Evolutionary conservation across 148 eudicot genomes (phyloP).

Genomic region (Agrostemma githago): DNA sequence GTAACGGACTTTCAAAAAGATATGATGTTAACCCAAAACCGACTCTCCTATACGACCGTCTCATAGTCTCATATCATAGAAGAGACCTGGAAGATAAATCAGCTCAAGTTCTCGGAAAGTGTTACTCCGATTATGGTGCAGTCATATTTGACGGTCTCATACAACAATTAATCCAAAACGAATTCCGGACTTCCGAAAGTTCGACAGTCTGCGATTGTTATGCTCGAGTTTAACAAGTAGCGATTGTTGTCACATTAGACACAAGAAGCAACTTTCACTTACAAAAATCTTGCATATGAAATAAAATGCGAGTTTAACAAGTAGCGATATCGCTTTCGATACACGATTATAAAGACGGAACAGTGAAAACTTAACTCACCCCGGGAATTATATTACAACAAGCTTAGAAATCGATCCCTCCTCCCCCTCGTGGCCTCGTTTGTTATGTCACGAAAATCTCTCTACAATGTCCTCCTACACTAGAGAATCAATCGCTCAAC

Average conservation of each 20-base stretch:
- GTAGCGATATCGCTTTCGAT: slow-evolving; percentile 13
- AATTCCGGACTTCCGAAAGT: too few relatives aligned
- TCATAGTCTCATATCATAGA: too few relatives aligned
- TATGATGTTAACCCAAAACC: too few relatives aligned
- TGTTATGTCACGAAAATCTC: slow-evolving; percentile 14
- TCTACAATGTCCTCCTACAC: slow-evolving; percentile 30
- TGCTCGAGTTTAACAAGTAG: too few relatives aligned
- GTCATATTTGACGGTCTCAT: too few relatives aligned
- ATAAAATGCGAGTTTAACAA: neutral
- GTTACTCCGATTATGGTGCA: too few relatives aligned
- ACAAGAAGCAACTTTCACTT: neutral
- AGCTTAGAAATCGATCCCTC: slow-evolving; percentile 7
- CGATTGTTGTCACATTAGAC: too few relatives aligned
- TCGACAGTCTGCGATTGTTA: neutral
- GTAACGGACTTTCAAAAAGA: too few relatives aligned
- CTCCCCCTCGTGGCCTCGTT: neutral
- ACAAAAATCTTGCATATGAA: neutral
- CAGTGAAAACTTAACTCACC: slow-evolving; percentile 3
- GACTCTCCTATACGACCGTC: too few relatives aligned
- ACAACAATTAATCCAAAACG: neutral
- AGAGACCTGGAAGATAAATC: too few relatives aligned
- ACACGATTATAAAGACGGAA: slow-evolving; percentile 12
- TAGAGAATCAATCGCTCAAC: slow-evolving; percentile 7
- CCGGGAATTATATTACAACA: slow-evolving; percentile 24
- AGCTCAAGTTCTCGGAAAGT: too few relatives aligned